Evolutionary conservation across 805 yeast species (phyloP), one percentile per base, ranked within the genome.

Genomic region (Priceomyces castillae): DNA sequence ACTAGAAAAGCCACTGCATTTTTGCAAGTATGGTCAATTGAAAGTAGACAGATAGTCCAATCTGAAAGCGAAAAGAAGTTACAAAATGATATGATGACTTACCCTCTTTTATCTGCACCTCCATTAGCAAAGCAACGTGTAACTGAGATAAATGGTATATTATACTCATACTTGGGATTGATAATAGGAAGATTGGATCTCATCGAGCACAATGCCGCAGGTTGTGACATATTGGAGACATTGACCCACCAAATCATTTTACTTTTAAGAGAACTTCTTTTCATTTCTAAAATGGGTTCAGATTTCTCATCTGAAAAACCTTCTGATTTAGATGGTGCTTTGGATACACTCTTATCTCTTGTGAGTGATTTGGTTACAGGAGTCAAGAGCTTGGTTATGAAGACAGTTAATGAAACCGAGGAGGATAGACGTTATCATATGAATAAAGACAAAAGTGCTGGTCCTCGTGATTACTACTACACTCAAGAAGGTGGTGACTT

Each of bases 121-220:
- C 95, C 95, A 2, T 63, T 67, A 42, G 87, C 88, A 0, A 71
- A 77, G 43, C 76, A 71, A 43, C 69, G 95, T 52, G 66, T 85
- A 18, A 75, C 79, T 19, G 90, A 85, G 59, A 76, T 85, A 33
- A 76, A 83, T 51, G 76, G 78, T 20, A 67, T 82, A 4, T 55
- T 84, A 12, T 76, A 77, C 52, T 70, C 78, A 1, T 86, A 86
- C 53, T 67, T 85, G 49, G 82, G 84, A 2, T 54, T 86, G 50
- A 76, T 86, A 7, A 71, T 84, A 12, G 95, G 95, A n/a, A 66
- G 95, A 52, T 63, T 86, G 49, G 94, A 86, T 59, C 70, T 86
- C 61, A 79, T 86, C 28, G 94, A 86, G 56, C 84, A 82, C 52
- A 86, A 85, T 56, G 74, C 81, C 3, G 69, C 70, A 14, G 92